phyloP scores from a whole-genome alignment of 306 rosid genomes.

The Chamaecrista fasciculata region DNA sequence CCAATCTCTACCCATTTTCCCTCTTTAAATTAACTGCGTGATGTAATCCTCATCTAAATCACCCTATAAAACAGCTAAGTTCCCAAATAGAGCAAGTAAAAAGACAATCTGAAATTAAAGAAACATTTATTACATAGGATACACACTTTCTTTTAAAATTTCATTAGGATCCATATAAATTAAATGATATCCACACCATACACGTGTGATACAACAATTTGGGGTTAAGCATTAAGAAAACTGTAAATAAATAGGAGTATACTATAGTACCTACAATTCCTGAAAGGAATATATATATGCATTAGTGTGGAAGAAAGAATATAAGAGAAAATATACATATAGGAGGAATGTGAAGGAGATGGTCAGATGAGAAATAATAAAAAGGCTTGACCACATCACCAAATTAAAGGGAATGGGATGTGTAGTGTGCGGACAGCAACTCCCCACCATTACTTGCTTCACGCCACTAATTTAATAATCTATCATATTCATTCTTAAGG shows the following conservation, averaged over 20 bases:
- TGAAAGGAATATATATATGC: too few species aligned
- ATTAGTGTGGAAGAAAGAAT: not conserved
- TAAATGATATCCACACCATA: too few species aligned
- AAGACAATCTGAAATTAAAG: too few species aligned
- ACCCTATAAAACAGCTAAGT: not conserved
- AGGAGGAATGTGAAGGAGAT: not conserved
- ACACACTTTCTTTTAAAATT: too few species aligned
- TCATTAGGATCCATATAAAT: too few species aligned
- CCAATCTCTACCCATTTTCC: not conserved
- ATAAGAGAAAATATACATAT: not conserved
- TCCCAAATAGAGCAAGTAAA: too few species aligned
- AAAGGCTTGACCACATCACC: constrained; percentile 4
- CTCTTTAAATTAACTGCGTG: not conserved
- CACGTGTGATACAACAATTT: too few species aligned
- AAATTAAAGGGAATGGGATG: constrained; percentile 11
- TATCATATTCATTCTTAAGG: not conserved
- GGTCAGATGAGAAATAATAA: not conserved
- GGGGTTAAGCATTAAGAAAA: too few species aligned
- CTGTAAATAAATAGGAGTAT: too few species aligned
- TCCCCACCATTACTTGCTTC: not conserved
- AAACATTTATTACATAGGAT: too few species aligned
- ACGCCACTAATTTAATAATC: not conserved
- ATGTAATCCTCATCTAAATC: constrained; percentile 1
- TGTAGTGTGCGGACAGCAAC: constrained; percentile 8
- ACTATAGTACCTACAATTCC: too few species aligned